These are phyloP conservation scores for Aschersonia sp. DNA, from an alignment of 2,329 filamentous ascomycete species.

Conservation along the genomic window DNA sequence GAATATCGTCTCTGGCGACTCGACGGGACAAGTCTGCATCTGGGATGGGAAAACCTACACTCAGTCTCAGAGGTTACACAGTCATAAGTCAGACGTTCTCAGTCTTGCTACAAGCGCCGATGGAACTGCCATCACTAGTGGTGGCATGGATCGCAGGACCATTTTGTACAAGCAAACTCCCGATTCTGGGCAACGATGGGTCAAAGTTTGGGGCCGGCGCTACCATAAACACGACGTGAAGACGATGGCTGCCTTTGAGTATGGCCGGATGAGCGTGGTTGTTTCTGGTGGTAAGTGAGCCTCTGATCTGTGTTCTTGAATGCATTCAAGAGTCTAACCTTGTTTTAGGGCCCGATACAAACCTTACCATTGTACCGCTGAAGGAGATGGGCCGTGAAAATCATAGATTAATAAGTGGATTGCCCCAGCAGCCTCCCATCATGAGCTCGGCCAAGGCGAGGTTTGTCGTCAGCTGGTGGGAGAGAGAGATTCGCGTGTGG, in stretches of 20 bases:
- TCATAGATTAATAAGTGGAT: slow-evolving; percentile 65
- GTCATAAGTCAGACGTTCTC: slow-evolving; percentile 80
- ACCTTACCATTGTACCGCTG: slow-evolving; percentile 69
- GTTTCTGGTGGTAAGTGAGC: slow-evolving; percentile 70
- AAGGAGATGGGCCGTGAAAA: slow-evolving; percentile 62
- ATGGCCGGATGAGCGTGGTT: slow-evolving; percentile 66
- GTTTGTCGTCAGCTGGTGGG: slow-evolving; percentile 84
- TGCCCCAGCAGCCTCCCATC: slow-evolving; percentile 67
- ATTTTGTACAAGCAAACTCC: slow-evolving; percentile 61
- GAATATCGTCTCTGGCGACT: slow-evolving; percentile 89
- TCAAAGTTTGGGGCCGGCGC: slow-evolving; percentile 69
- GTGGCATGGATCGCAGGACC: slow-evolving; percentile 81
- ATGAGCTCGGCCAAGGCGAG: slow-evolving; percentile 59
- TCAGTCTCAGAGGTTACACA: slow-evolving; percentile 69
- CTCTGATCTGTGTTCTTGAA: neutral
- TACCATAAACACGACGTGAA: slow-evolving; percentile 95
- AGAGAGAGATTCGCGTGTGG: slow-evolving; percentile 78
- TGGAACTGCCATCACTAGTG: slow-evolving; percentile 71
- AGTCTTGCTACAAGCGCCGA: slow-evolving; percentile 73
- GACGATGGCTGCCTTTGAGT: slow-evolving; percentile 81
- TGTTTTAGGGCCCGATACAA: slow-evolving; percentile 62
- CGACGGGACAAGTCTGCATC: slow-evolving; percentile 81
- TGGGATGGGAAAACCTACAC: slow-evolving; percentile 92
- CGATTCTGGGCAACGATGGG: slow-evolving; percentile 56
- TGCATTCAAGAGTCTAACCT: slow-evolving; percentile 1